phyloP scores from a whole-genome alignment of 2,329 filamentous ascomycete genomes.

The Aureobasidium sp. region DNA sequence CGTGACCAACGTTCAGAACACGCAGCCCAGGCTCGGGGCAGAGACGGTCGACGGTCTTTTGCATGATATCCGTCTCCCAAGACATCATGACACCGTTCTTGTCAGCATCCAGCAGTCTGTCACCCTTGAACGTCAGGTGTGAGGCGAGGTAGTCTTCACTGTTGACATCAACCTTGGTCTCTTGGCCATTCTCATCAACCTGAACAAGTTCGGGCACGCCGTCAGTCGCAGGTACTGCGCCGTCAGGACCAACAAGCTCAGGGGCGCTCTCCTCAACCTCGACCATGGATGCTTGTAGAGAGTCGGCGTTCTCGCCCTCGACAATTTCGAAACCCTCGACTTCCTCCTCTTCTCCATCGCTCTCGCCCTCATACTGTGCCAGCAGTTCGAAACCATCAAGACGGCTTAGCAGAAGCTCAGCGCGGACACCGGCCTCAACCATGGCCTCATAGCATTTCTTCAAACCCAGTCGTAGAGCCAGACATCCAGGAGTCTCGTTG shows the following conservation, averaged over 20 bases:
- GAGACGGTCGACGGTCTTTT: constrained; percentile 38
- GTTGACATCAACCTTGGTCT: constrained; percentile 29
- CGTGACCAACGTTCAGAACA: constrained; percentile 45
- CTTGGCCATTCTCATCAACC: constrained; percentile 24
- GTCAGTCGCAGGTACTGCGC: constrained; percentile 15
- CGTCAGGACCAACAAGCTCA: constrained; percentile 20
- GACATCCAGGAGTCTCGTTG: constrained; percentile 84
- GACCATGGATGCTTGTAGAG: constrained; percentile 14
- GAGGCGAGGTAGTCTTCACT: constrained; percentile 44
- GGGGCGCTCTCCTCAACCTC: constrained; percentile 13
- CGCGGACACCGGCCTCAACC: constrained; percentile 83
- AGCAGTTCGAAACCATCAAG: constrained; percentile 76
- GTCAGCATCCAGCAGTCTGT: constrained; percentile 42
- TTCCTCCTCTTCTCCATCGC: constrained; percentile 40
- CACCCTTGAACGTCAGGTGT: constrained; percentile 41
- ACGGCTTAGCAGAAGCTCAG: constrained; percentile 76
- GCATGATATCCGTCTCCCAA: constrained; percentile 47
- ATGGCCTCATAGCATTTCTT: constrained; percentile 69
- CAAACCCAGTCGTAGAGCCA: constrained; percentile 64
- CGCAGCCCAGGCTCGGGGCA: constrained; percentile 34
- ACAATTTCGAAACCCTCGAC: constrained; percentile 16
- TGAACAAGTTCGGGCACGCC: constrained; percentile 23
- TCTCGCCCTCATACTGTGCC: constrained; percentile 48
- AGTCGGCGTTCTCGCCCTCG: neutral
- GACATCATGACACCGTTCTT: constrained; percentile 49